These are phyloP conservation scores for Drechslerella dactyloides DNA, from an alignment of 2,329 filamentous ascomycete species.

Conservation along the genomic window DNA sequence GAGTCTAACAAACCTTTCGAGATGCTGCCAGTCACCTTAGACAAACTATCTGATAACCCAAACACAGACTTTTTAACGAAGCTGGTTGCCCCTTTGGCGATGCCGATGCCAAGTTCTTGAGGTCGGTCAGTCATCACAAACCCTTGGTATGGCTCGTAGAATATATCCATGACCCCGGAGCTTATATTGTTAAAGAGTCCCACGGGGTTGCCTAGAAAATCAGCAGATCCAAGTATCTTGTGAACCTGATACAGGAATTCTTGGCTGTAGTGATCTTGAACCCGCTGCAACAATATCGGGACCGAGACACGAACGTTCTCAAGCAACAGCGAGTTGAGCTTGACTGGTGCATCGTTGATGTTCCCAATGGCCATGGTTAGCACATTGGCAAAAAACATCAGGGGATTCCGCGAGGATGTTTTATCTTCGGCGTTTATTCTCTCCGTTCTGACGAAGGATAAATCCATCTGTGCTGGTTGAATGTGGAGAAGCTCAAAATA, in stretches of 20 bases:
- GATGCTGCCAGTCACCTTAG: slow-evolving; percentile 95
- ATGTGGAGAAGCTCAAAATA: slow-evolving; percentile 98
- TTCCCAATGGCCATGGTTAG: slow-evolving; percentile 99
- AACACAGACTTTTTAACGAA: slow-evolving; percentile 99
- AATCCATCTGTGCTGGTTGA: slow-evolving; percentile 95
- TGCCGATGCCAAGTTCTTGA: slow-evolving; percentile 91
- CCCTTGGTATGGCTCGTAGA: slow-evolving; percentile 98
- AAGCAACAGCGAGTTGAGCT: slow-evolving; percentile 89
- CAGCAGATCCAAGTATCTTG: slow-evolving; percentile 93
- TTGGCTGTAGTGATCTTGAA: slow-evolving; percentile 94
- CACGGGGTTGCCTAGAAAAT: slow-evolving; percentile 96
- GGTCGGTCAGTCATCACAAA: slow-evolving; percentile 95
- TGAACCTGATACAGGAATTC: slow-evolving; percentile 95
- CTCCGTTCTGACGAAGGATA: slow-evolving; percentile 96
- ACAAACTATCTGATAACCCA: slow-evolving; percentile 94
- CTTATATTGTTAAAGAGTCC: slow-evolving; percentile 98
- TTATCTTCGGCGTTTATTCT: slow-evolving; percentile 96
- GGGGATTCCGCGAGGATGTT: slow-evolving; percentile 83
- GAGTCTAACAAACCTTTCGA: slow-evolving; percentile 69
- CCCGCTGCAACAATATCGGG: slow-evolving; percentile 79
- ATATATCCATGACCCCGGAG: slow-evolving; percentile 95
- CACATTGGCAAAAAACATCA: slow-evolving; percentile 99
- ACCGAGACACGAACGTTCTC: slow-evolving; percentile 94
- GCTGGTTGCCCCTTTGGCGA: slow-evolving; percentile 93
- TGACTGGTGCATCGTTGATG: slow-evolving; percentile 94